These are phyloP conservation scores for Torulaspora maleeae DNA, from an alignment of 805 yeast genomes.

Conservation along the genomic window DNA sequence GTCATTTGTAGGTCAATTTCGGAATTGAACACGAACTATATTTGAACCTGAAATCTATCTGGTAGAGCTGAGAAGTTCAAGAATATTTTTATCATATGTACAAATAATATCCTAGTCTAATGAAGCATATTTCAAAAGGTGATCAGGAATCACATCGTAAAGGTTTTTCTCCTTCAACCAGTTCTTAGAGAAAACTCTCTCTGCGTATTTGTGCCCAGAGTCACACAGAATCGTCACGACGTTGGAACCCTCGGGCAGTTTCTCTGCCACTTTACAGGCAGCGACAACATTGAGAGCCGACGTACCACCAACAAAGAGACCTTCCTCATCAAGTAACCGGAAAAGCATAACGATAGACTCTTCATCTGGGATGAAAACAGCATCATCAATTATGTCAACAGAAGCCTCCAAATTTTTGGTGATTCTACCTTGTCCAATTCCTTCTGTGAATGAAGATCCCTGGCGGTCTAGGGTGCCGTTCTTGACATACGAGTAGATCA, in stretches of 20 bases:
- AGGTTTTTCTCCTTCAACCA: slow-evolving; percentile 74
- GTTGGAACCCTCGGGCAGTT: slow-evolving; percentile 70
- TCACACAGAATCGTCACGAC: slow-evolving; percentile 89
- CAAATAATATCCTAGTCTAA: slow-evolving; percentile 18
- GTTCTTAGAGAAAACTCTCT: slow-evolving; percentile 65
- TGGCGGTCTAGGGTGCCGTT: slow-evolving; percentile 66
- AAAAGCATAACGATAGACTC: slow-evolving; percentile 81
- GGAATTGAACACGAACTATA: slow-evolving; percentile 65
- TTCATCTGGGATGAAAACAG: slow-evolving; percentile 71
- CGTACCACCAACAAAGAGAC: slow-evolving; percentile 86
- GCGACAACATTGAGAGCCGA: slow-evolving; percentile 88
- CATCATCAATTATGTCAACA: slow-evolving; percentile 70
- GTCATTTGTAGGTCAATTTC: slow-evolving; percentile 79
- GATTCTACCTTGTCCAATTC: slow-evolving; percentile 93
- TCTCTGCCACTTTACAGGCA: slow-evolving; percentile 69
- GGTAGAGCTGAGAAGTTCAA: not conserved
- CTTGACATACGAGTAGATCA: slow-evolving; percentile 71
- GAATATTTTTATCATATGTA: not conserved
- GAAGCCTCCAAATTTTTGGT: slow-evolving; percentile 77
- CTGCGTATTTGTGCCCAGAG: slow-evolving; percentile 85
- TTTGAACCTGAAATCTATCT: slow-evolving; percentile 20
- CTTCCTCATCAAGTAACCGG: slow-evolving; percentile 81
- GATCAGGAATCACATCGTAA: slow-evolving; percentile 60
- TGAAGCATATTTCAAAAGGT: slow-evolving; percentile 63
- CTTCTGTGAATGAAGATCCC: slow-evolving; percentile 90